phyloP scores from a whole-genome alignment of 345 rosid species.

The Moringa oleifera region DNA sequence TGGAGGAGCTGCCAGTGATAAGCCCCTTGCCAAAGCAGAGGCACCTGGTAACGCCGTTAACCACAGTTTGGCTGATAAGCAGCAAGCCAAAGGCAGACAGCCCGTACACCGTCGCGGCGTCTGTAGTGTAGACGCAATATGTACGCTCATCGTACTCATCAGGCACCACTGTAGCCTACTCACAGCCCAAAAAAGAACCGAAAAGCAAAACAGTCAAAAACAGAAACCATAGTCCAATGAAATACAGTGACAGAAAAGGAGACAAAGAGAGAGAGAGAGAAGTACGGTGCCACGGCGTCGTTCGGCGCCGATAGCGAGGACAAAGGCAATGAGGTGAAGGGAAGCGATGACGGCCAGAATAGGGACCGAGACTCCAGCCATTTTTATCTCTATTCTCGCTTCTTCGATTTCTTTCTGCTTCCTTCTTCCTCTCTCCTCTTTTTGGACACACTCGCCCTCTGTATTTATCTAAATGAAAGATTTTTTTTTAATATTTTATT shows the following conservation, averaged over 20 bases:
- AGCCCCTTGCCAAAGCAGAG: slow-evolving; percentile 90
- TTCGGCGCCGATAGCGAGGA: slow-evolving; percentile 92
- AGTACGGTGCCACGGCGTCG: slow-evolving; percentile 88
- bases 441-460: too few relatives aligned
- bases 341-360: slow-evolving; percentile 46
- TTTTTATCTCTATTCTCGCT: too few relatives aligned
- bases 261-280: slow-evolving; percentile 6
- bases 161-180: slow-evolving; percentile 51
- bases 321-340: slow-evolving; percentile 87
- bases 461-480: too few relatives aligned
- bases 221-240: too few relatives aligned
- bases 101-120: slow-evolving; percentile 83
- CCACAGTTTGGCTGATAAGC: slow-evolving; percentile 59
- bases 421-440: neutral
- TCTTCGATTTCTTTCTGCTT: too few relatives aligned
- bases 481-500: too few relatives aligned
- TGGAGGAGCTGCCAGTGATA: slow-evolving; percentile 48
- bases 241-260: neutral
- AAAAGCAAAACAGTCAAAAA: neutral
- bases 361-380: slow-evolving; percentile 73
- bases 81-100: slow-evolving; percentile 71
- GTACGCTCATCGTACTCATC: slow-evolving; percentile 81
- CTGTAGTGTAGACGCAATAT: slow-evolving; percentile 66
- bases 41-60: slow-evolving; percentile 79
- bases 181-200: neutral